Evolutionary conservation across 2,329 filamentous ascomycete genomes (phyloP).

Genomic region (Phoma sp.): DNA sequence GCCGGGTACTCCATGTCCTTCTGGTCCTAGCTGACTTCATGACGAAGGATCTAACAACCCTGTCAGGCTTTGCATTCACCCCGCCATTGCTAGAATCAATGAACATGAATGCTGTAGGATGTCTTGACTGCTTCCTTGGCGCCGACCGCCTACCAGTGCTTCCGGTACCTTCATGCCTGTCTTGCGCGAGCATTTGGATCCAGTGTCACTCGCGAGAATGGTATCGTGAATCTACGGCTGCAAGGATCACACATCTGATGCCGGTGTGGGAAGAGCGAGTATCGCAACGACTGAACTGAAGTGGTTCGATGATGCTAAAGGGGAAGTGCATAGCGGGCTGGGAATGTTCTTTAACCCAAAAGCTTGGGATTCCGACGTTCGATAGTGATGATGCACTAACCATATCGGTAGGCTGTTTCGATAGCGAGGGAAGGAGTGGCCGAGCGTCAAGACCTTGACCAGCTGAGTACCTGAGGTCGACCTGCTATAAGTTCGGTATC

Average conservation of each 20-base stretch:
- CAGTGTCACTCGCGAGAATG: conserved; percentile 6
- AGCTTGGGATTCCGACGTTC: conserved; percentile 1
- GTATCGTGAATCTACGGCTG: conserved; percentile 10
- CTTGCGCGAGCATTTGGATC: conserved; percentile 21
- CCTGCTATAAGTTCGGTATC: conserved; percentile 16
- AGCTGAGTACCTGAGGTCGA: conserved; percentile 12
- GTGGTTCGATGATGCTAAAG: conserved; percentile 17
- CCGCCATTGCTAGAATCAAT: conserved; percentile 41
- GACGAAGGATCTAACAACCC: conserved; percentile 43
- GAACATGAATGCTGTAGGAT: conserved; percentile 42
- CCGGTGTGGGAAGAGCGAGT: conserved; percentile 4
- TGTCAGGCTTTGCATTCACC: conserved; percentile 39
- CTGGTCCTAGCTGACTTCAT: conserved; percentile 43
- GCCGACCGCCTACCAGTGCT: background rate
- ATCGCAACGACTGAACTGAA: conserved; percentile 3
- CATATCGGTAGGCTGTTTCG: conserved; percentile 15
- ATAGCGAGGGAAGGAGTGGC: conserved; percentile 21
- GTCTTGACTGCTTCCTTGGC: conserved; percentile 20
- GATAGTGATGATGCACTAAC: conserved; percentile 13
- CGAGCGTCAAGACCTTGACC: conserved; percentile 23
- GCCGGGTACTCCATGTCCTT: conserved; percentile 42
- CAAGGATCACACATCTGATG: conserved; percentile 8
- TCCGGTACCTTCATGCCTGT: conserved; percentile 2
- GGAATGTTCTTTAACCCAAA: conserved; percentile 26
- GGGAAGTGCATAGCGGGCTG: conserved; percentile 17